A percentile compares a stretch with the other conserved stretches of the same genome.
Evolutionary conservation across 108 stramenopile species (phyloP).

Genomic region (Mayamaea pseudoterrestris): DNA sequence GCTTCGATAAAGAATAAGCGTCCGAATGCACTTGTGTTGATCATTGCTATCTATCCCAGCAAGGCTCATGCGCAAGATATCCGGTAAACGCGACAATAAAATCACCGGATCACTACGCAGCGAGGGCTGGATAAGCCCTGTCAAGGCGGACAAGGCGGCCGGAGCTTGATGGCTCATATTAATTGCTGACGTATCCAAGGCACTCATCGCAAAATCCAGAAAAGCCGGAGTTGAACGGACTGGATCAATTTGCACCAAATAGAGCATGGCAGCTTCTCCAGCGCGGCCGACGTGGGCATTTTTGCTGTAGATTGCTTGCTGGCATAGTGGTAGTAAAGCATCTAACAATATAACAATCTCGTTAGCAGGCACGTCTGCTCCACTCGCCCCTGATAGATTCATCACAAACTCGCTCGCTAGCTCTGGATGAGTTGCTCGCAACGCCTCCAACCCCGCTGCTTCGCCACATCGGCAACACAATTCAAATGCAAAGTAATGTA

Average conservation of each 20-base stretch:
- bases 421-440: constrained; percentile 27
- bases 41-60: constrained; percentile 88
- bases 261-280: constrained; percentile 73
- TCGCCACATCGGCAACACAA: constrained; percentile 55
- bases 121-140: constrained; percentile 52
- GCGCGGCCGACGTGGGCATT: constrained; percentile 72
- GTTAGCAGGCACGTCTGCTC: constrained; percentile 26
- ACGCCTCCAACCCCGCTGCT: constrained; percentile 42
- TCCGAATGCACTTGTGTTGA: constrained; percentile 78
- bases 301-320: constrained; percentile 79
- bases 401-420: constrained; percentile 18
- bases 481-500: constrained; percentile 79
- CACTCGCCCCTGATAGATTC: neutral
- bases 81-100: constrained; percentile 57
- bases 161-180: constrained; percentile 83
- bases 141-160: constrained; percentile 63
- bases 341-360: constrained; percentile 72
- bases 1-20: constrained; percentile 72
- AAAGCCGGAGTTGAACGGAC: constrained; percentile 50
- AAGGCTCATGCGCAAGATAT: constrained; percentile 56
- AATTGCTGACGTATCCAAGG: constrained; percentile 69
- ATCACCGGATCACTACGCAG: constrained; percentile 42
- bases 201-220: constrained; percentile 73
- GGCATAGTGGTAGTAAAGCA: constrained; percentile 65
- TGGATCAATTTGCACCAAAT: constrained; percentile 72